Evolutionary conservation across 176 grass and related monocot genomes (phyloP).

Genomic region (Oryza nivara): DNA sequence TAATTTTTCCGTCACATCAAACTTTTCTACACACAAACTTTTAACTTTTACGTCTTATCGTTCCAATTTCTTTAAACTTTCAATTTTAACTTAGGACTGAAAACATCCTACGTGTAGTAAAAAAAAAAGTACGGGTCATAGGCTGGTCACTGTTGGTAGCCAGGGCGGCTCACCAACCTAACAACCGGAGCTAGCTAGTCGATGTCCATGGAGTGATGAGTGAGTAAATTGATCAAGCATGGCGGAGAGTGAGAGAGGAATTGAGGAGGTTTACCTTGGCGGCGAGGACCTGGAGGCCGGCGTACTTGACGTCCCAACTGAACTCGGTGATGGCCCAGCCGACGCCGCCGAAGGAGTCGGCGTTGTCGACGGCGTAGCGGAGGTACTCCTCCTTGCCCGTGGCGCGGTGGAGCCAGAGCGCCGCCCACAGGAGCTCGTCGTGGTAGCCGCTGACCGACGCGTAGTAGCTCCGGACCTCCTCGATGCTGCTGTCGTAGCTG

Average conservation of each 20-base stretch:
- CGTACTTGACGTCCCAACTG: conserved; percentile 97
- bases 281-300: conserved; percentile 80
- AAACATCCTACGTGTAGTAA: no score
- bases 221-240: no score
- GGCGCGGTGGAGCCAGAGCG: conserved; percentile 94
- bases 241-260: not conserved
- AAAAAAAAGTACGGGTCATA: not conserved
- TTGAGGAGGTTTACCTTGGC: conserved; percentile 46
- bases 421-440: conserved; percentile 98
- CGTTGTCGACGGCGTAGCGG: conserved; percentile 67
- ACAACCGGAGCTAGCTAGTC: not conserved
- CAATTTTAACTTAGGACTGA: no score
- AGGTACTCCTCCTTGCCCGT: conserved; percentile 62
- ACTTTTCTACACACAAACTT: no score
- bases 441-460: conserved; percentile 87
- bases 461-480: conserved; percentile 78
- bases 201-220: not conserved
- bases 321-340: conserved; percentile 93
- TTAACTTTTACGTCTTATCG: no score
- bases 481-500: conserved; percentile 69
- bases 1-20: no score
- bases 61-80: no score
- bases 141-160: not conserved
- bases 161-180: conserved; percentile 41
- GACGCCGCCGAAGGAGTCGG: conserved; percentile 61